phyloP scores from a whole-genome alignment of 2,329 filamentous ascomycete genomes.

The Phyllosticta citrichinensis region DNA sequence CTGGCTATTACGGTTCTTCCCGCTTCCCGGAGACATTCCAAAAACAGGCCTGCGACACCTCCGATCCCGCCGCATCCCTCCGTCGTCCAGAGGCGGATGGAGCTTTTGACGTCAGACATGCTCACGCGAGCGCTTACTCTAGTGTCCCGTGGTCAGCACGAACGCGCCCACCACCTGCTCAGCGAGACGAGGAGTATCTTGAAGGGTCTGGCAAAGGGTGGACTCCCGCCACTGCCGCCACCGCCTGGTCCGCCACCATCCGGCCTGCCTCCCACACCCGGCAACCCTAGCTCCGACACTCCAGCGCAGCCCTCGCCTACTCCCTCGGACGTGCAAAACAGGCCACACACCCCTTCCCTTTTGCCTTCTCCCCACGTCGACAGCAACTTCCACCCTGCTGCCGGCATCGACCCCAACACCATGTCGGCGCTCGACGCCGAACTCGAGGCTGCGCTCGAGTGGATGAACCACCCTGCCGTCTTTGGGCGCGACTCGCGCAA shows the following conservation, averaged over 20 bases:
- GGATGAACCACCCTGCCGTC: conserved; percentile 94
- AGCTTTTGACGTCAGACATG: conserved; percentile 96
- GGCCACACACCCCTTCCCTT: conserved; percentile 23
- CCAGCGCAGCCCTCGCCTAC: conserved; percentile 24
- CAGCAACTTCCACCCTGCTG: conserved; percentile 46
- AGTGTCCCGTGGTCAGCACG: conserved; percentile 83
- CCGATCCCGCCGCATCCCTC: conserved; percentile 91
- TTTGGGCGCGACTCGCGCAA: conserved; percentile 92
- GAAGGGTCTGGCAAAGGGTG: conserved; percentile 90
- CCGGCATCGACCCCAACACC: conserved; percentile 73
- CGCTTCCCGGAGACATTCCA: conserved; percentile 40
- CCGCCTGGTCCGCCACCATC: conserved; percentile 27
- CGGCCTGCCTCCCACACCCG: conserved; percentile 26
- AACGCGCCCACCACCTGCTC: conserved; percentile 83
- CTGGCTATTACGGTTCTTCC: conserved; percentile 95
- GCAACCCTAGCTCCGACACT: conserved; percentile 21
- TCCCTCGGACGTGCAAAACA: conserved; percentile 20
- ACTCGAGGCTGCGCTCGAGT: conserved; percentile 81
- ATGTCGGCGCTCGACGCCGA: conserved; percentile 85
- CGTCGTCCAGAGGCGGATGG: conserved; percentile 95
- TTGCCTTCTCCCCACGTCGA: conserved; percentile 23
- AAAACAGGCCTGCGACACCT: conserved; percentile 46
- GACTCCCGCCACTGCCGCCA: conserved; percentile 77
- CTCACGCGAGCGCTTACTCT: conserved; percentile 83
- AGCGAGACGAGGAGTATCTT: conserved; percentile 91